Evolutionary conservation across 306 rosid species (phyloP).

Genomic region (Quercus alba): DNA sequence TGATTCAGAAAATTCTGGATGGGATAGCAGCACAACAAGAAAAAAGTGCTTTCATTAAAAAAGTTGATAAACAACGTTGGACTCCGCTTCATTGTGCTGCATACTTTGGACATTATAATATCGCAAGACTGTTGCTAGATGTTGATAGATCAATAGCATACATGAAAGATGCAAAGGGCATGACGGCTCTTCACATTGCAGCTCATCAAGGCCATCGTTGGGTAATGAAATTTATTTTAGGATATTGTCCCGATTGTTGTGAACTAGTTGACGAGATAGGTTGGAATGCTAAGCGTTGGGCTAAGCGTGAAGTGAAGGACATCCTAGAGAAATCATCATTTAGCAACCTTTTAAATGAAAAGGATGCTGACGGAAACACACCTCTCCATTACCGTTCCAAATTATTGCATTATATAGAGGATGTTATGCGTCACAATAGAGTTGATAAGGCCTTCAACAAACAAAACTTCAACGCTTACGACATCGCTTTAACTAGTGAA

Average conservation of each 20-base stretch:
- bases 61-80: background rate
- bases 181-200: background rate
- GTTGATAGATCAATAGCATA: background rate
- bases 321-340: background rate
- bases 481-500: too few relatives aligned
- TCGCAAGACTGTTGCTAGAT: background rate
- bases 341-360: background rate
- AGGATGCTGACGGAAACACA: background rate
- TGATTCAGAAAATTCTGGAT: accelerated
- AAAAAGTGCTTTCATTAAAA: background rate
- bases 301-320: accelerated
- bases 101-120: background rate
- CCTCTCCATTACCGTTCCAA: background rate
- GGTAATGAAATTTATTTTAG: background rate
- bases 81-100: slow-evolving; percentile 6
- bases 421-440: too few relatives aligned
- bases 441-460: too few relatives aligned
- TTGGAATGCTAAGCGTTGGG: too few relatives aligned
- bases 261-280: too few relatives aligned
- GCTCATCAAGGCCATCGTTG: accelerated
- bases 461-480: too few relatives aligned
- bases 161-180: background rate
- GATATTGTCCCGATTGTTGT: too few relatives aligned
- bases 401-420: too few relatives aligned
- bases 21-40: accelerated